phyloP scores from a whole-genome alignment of 495 filamentous ascomycete species.

The Letharia columbiana region DNA sequence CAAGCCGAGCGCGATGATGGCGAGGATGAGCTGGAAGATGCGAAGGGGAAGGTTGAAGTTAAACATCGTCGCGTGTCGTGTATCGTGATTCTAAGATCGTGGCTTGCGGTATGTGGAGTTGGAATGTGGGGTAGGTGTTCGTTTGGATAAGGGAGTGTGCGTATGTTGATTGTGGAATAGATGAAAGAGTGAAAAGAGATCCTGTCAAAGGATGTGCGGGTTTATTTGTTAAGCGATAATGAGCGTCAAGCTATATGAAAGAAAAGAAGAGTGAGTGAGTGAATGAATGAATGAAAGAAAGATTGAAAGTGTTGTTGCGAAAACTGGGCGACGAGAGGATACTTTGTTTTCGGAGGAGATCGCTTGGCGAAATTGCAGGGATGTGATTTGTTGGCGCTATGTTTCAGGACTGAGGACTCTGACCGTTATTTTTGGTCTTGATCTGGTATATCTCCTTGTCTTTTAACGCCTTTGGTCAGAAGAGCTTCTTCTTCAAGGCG shows the following conservation, averaged over 20 bases:
- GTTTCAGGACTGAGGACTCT: neutral
- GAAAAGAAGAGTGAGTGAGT: neutral
- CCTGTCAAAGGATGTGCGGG: constrained; percentile 10
- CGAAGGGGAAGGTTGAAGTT: constrained; percentile 55
- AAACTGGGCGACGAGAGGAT: neutral
- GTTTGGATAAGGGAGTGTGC: neutral
- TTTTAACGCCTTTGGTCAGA: neutral
- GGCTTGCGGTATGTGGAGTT: constrained; percentile 8
- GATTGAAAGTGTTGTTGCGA: neutral
- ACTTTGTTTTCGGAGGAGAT: neutral
- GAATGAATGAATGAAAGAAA: constrained; percentile 2
- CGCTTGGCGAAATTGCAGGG: neutral
- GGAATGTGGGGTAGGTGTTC: constrained; percentile 12
- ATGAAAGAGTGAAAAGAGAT: constrained; percentile 1
- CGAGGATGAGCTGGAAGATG: constrained; percentile 53
- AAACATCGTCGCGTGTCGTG: constrained; percentile 30
- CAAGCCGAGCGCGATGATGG: constrained; percentile 62
- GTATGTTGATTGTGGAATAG: neutral
- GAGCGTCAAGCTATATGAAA: neutral
- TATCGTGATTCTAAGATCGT: neutral
- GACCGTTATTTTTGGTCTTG: neutral
- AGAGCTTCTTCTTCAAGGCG: neutral
- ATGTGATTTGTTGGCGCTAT: neutral
- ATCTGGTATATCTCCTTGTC: neutral
- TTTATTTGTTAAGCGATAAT: neutral